Evolutionary conservation across 75 land plant species (phyloP).

Genomic region (Chamaecyparis obtusa): DNA sequence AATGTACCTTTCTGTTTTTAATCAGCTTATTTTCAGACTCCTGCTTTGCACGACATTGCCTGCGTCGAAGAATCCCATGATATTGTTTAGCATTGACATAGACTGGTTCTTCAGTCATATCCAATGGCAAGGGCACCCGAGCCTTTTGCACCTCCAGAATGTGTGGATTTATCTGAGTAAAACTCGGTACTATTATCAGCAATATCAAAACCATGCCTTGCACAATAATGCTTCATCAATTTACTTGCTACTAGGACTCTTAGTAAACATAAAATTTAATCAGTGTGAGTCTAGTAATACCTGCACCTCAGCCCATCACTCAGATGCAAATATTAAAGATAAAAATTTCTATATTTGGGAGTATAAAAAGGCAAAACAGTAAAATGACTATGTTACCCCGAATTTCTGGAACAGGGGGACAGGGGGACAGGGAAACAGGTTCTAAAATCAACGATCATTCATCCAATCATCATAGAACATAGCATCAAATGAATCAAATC

Average conservation of each 20-base stretch:
- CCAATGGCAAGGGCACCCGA: slow-evolving; percentile 75
- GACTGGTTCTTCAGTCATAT: slow-evolving; percentile 80
- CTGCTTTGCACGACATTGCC: slow-evolving; percentile 85
- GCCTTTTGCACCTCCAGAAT: slow-evolving; percentile 62
- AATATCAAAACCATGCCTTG: not conserved
- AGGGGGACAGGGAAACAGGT: too few species aligned
- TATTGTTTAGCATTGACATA: slow-evolving; percentile 85
- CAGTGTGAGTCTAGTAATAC: not conserved
- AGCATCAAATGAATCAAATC: too few species aligned
- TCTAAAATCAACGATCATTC: too few species aligned
- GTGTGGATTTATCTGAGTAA: slow-evolving; percentile 68
- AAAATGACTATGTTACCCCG: too few species aligned
- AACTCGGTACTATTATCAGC: not conserved
- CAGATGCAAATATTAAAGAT: not conserved
- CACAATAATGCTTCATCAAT: not conserved
- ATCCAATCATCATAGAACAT: too few species aligned
- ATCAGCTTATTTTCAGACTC: slow-evolving; percentile 75
- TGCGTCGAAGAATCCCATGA: slow-evolving; percentile 71
- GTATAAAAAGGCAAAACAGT: not conserved
- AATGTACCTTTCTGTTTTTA: slow-evolving; percentile 65
- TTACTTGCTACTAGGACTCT: not conserved
- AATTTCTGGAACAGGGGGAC: too few species aligned
- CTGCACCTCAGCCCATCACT: not conserved
- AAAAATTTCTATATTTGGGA: not conserved
- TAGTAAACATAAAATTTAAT: not conserved